Evolutionary conservation across 768 basidiomycete species (phyloP).

Genomic region (Auricularia auricula-judae): DNA sequence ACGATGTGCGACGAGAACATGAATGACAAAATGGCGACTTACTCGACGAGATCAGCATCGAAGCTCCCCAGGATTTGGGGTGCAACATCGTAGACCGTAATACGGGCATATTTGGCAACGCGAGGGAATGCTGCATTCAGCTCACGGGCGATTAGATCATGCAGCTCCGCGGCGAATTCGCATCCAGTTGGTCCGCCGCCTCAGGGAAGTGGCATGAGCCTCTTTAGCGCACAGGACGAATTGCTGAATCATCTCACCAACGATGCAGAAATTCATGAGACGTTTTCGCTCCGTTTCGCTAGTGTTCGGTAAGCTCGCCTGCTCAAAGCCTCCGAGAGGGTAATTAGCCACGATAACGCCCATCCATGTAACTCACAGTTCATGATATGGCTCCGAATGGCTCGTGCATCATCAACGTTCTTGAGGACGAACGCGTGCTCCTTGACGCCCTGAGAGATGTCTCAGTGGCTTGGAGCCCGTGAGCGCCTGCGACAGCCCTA

Average conservation of each 20-base stretch:
- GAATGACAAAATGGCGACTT: slow-evolving; percentile 12
- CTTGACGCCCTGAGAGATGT: slow-evolving; percentile 42
- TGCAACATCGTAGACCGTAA: slow-evolving; percentile 76
- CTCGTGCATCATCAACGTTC: slow-evolving; percentile 63
- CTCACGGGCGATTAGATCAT: slow-evolving; percentile 65
- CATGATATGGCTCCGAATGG: slow-evolving; percentile 60
- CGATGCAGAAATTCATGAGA: slow-evolving; percentile 77
- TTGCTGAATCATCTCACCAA: slow-evolving; percentile 46
- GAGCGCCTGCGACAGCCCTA: neutral
- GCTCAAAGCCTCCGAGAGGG: slow-evolving; percentile 54
- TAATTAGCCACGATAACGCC: neutral
- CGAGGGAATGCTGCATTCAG: slow-evolving; percentile 49
- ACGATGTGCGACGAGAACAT: neutral
- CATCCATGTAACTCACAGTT: slow-evolving; percentile 35
- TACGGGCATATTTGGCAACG: slow-evolving; percentile 52
- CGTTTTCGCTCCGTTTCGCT: slow-evolving; percentile 64
- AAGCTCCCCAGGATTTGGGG: slow-evolving; percentile 66
- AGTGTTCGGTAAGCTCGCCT: slow-evolving; percentile 70
- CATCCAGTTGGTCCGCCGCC: slow-evolving; percentile 74
- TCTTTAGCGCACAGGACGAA: slow-evolving; percentile 12
- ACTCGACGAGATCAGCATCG: slow-evolving; percentile 56
- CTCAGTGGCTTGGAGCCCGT: neutral
- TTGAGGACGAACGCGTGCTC: slow-evolving; percentile 76
- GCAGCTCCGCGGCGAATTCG: slow-evolving; percentile 75
- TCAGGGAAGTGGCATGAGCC: slow-evolving; percentile 12